Evolutionary conservation across 352 stramenopile genomes (phyloP).

Genomic region (Phytophthora hybrid): DNA sequence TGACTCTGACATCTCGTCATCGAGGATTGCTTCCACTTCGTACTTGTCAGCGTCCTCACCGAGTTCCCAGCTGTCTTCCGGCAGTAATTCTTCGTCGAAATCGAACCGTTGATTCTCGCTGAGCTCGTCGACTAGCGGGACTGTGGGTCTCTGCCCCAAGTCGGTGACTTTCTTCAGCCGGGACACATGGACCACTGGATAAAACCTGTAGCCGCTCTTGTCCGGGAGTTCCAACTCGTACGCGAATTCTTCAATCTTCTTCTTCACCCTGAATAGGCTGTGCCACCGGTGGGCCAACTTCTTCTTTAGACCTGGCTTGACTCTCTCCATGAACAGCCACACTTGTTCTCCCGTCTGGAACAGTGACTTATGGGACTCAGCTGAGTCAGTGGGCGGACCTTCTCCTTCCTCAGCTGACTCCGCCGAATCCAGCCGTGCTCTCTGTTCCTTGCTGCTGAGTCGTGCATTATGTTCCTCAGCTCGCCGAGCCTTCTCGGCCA

Average conservation of each 20-base stretch:
- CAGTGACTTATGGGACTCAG: neutral
- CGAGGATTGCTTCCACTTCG: no score
- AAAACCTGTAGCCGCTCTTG: conserved; percentile 4
- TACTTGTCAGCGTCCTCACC: no score
- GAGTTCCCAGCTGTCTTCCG: no score
- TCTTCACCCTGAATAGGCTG: neutral
- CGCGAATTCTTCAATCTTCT: conserved; percentile 13
- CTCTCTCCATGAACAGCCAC: conserved; percentile 4
- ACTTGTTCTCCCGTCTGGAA: neutral
- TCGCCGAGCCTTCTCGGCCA: neutral
- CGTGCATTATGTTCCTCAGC: neutral
- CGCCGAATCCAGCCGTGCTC: neutral
- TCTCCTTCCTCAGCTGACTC: no score
- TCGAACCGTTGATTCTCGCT: no score
- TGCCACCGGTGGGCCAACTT: conserved; percentile 9
- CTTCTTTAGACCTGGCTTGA: neutral
- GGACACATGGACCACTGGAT: conserved; percentile 12
- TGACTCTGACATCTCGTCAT: no score
- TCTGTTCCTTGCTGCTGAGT: neutral
- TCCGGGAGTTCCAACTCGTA: conserved; percentile 11
- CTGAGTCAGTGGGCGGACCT: no score
- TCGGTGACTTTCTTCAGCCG: neutral
- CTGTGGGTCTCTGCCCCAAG: no score
- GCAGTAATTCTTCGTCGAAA: no score
- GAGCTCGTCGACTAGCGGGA: no score